Evolutionary conservation across 2,329 filamentous ascomycete genomes (phyloP).

Genomic region (Madurella fahalii): DNA sequence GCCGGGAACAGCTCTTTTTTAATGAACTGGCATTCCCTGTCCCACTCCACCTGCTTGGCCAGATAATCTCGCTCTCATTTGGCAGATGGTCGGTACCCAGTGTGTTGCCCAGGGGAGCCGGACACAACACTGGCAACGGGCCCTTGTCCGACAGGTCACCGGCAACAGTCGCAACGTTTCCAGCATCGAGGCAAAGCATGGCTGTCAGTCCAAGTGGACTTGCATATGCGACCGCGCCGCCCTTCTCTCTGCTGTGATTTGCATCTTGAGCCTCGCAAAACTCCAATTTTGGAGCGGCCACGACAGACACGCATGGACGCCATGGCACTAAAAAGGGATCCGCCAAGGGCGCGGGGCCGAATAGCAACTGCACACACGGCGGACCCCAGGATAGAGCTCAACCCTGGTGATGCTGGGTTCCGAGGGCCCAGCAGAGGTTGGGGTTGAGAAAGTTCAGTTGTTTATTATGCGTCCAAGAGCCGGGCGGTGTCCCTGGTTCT

Average conservation of each 20-base stretch:
- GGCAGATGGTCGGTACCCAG: conserved; percentile 22
- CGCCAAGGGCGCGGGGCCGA: not conserved
- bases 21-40: conserved; percentile 25
- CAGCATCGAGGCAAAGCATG: not conserved
- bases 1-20: conserved; percentile 20
- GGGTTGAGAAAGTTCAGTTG: not conserved
- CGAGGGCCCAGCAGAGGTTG: not conserved
- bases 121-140: too few relatives aligned
- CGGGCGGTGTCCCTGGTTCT: not conserved
- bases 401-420: not conserved
- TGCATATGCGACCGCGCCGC: not conserved
- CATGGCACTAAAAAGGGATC: not conserved
- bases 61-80: conserved; percentile 24
- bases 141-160: not conserved
- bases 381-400: not conserved
- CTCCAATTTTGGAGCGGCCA: conserved; percentile 5
- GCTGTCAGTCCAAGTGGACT: not conserved
- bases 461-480: not conserved
- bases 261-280: not conserved
- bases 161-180: not conserved
- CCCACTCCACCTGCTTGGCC: conserved; percentile 16
- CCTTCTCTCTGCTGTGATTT: not conserved
- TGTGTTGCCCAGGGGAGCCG: conserved; percentile 1
- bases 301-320: conserved; percentile 9
- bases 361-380: conserved; percentile 5